A percentile compares a stretch with the other conserved stretches of the same genome.
Conservation (phyloP, 2,329 filamentous ascomycete genomes). For the Penicillium polonicum region DNA sequence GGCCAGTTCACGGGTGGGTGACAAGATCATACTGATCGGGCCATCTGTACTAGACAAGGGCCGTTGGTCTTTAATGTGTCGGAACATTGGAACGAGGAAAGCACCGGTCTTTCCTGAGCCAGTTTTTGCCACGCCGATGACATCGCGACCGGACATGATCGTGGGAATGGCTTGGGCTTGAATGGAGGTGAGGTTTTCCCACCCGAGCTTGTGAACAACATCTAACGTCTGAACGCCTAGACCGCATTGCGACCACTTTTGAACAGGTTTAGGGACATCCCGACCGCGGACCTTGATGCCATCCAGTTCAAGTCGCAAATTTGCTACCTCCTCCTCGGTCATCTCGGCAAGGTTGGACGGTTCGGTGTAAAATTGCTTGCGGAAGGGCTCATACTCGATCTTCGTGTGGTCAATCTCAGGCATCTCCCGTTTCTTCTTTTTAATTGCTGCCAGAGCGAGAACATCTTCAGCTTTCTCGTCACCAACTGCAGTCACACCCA, state of each 20-base stretch:
- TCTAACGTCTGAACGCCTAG: constrained; percentile 83
- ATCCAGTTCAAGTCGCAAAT: constrained; percentile 81
- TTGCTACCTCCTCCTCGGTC: constrained; percentile 78
- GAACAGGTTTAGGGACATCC: constrained; percentile 86
- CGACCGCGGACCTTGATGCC: constrained; percentile 91
- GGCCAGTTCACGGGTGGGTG: constrained; percentile 89
- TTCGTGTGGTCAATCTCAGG: constrained; percentile 83
- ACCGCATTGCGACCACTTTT: constrained; percentile 95
- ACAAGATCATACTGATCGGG: constrained; percentile 84
- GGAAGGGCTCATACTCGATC: constrained; percentile 77
- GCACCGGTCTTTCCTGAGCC: constrained; percentile 97
- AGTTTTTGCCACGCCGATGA: constrained; percentile 95
- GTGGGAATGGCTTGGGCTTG: constrained; percentile 93
- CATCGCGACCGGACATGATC: constrained; percentile 93
- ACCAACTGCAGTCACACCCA: constrained; percentile 59
- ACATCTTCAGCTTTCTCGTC: constrained; percentile 64
- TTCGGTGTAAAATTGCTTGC: constrained; percentile 94
- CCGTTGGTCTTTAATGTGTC: constrained; percentile 92
- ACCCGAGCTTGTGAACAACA: constrained; percentile 76
- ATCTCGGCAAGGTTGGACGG: constrained; percentile 79
- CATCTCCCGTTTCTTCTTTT: constrained; percentile 93
- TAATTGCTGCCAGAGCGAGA: constrained; percentile 57
- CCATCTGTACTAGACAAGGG: constrained; percentile 81
- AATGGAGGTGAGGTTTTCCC: constrained; percentile 86
- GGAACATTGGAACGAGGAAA: constrained; percentile 94